Base-by-base conservation (phyloP, 371 early-diverging fungal species). In the Mucor piriformis region DNA sequence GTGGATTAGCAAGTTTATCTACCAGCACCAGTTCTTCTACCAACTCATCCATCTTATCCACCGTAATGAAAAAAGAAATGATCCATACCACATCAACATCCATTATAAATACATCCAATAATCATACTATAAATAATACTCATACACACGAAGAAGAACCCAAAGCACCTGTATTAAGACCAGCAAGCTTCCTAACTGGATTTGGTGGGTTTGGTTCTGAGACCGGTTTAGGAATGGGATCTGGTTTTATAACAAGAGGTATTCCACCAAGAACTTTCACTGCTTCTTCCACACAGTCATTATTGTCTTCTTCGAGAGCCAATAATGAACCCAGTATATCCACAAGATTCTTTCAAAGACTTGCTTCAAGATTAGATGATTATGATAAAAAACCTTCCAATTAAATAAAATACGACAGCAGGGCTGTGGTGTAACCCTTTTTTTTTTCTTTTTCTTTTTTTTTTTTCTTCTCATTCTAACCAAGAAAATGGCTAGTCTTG, bases 301-400 rank as follows among this genome's bases (percentile, higher is more conserved):
- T 46, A 46, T 24, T 24, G 29, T 29, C 29, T 24, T 8, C 46
- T 24, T 24, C 24, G 24, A 32, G n/a, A 56, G 40, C 11, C n/a
- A 54, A 46, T 10, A 57, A 63, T 50, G 69, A 59, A 11, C 76
- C 80, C 0, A 79, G 80, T 57, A 76, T 79, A 50, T 72, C 73
- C 8, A 79, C 80, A 16, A 62, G 74, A 18, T 76, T 79, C 54
- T 79, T 79, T 57, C 80, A 76, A 50, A 70, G 76, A 27, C 46
- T 79, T 15, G 69, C 80, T 13, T 72, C 71, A 7, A 59, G 76
- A 29, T 50, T 79, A 38, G 76, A 79, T 44, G 66, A 69, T 35
- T 67, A 76, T 43, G 68, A 74, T 21, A 70, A 69, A 24, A 69
- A 65, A 15, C 33, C 23, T 35, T 47, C 34, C 46, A 46, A 46